Conservation (phyloP, 1,139 yeast species). For the Candida smagusa region DNA sequence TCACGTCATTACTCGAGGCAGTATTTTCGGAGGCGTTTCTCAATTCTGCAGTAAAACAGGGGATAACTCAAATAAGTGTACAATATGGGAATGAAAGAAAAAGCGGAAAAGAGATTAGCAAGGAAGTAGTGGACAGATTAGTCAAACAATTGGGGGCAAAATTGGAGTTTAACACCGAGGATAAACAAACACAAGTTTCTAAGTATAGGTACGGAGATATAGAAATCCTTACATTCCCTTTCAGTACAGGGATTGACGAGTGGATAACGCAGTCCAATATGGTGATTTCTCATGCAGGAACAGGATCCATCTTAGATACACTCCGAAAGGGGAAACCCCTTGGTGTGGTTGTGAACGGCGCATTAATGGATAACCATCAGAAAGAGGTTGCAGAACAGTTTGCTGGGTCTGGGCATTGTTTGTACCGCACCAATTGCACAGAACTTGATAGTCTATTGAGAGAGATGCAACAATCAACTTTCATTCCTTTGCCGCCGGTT, state of each 20-base stretch:
- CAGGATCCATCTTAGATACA: constrained; percentile 87
- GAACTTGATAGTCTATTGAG: constrained; percentile 1
- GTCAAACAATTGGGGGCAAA: background rate
- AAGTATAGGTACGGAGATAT: background rate
- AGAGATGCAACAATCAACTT: constrained; percentile 1
- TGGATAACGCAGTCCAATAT: constrained; percentile 46
- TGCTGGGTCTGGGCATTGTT: constrained; percentile 18
- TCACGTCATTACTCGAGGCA: constrained; percentile 48
- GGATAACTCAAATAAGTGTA: constrained; percentile 43
- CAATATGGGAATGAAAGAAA: constrained; percentile 67
- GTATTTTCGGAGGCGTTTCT: constrained; percentile 39
- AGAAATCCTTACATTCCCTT: constrained; percentile 1
- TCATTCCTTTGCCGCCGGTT: constrained; percentile 1
- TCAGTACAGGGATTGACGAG: constrained; percentile 23
- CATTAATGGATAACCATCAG: constrained; percentile 86
- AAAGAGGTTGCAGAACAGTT: constrained; percentile 68
- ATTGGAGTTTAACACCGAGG: background rate
- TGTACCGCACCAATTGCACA: background rate
- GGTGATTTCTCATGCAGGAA: constrained; percentile 88
- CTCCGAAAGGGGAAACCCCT: constrained; percentile 54
- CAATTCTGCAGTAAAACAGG: constrained; percentile 22
- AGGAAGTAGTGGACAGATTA: constrained; percentile 17
- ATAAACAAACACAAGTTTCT: background rate
- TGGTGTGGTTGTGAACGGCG: constrained; percentile 67
- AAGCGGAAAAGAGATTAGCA: constrained; percentile 24